A percentile compares a stretch with the other conserved stretches of the same genome.
These are phyloP conservation scores for Tolypocladium inflatum DNA, from an alignment of 2,329 filamentous ascomycete species.

Conservation along the genomic window DNA sequence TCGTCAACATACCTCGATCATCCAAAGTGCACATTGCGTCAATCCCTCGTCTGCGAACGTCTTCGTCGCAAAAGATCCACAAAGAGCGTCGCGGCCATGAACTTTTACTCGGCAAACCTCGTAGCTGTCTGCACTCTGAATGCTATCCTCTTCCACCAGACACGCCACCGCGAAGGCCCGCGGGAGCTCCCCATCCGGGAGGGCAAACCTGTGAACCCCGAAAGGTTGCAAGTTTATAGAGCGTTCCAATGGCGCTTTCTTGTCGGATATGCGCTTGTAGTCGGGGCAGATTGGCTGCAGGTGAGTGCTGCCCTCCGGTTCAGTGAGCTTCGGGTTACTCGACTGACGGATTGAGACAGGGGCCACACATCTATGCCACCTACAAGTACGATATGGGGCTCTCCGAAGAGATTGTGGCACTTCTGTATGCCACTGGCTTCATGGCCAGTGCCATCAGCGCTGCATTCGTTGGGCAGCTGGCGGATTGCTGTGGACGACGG, in stretches of 20 bases:
- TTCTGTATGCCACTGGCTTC: slow-evolving; percentile 37
- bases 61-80: neutral
- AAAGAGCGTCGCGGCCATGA: neutral
- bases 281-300: slow-evolving; percentile 1
- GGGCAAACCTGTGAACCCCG: neutral
- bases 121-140: neutral
- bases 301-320: neutral
- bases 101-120: slow-evolving; percentile 5
- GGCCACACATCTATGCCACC: slow-evolving; percentile 40
- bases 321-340: neutral
- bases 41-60: too few relatives aligned
- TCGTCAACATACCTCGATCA: neutral
- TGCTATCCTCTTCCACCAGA: neutral
- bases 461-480: slow-evolving; percentile 25
- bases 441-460: slow-evolving; percentile 37
- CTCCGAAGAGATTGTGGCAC: slow-evolving; percentile 32
- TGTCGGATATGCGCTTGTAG: neutral
- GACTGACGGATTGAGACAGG: slow-evolving; percentile 13
- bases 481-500: slow-evolving; percentile 37
- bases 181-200: too few relatives aligned
- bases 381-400: slow-evolving; percentile 41
- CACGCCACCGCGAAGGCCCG: neutral
- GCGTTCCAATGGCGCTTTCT: neutral
- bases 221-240: neutral
- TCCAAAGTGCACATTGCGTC: neutral